Base-by-base conservation (phyloP, 2,329 filamentous ascomycete genomes). In the Cordyceps javanica region DNA sequence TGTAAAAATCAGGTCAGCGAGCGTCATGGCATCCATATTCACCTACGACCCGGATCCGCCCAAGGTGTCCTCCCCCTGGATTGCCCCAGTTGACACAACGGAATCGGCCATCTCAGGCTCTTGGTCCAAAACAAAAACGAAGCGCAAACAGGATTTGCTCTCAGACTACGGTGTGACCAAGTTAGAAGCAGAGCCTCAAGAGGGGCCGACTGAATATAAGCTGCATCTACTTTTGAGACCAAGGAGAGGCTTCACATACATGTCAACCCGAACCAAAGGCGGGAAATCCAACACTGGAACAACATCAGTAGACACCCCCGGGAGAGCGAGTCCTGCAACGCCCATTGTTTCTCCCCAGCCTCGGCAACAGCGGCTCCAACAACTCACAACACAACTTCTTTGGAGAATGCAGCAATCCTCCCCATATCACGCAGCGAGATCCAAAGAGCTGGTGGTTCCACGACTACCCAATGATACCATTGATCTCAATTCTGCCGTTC, bases 391-490 rank as follows among this genome's bases (percentile, higher is more conserved):
- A 0, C 94, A 99, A 71, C 78, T 99, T 25, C 76, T 99, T 7
- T 99, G 94, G 94, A 83, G 94, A 50, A 73, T 99, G 58, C 92
- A 97, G 69, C 94, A 99, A 70, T 97, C 93, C 1, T 96, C 90
- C 9, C 90, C 91, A 0, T 90, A 95, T 69, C 92, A 97, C 73
- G 85, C 89, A 2, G 89, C 89, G 8, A 89, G 89, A 25, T 87
- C 87, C 5, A 86, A 85, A 28, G 86, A 90, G 59, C 77, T 91
- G 16, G 83, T 91, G 10, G 75, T 96, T 26, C 91, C 91, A 0
- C 82, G 85, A 60, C 74, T 96, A 3, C 90, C 90, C 0, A 85
- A 92, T 56, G 79, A 82, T 38, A 73, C 67, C n/a, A 68, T 75
- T 23, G 75, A 79, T 55, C 68, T 80, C 19, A 69, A 77, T 38